Conservation (phyloP, 805 yeast species). For the Ogataea saltuana region DNA sequence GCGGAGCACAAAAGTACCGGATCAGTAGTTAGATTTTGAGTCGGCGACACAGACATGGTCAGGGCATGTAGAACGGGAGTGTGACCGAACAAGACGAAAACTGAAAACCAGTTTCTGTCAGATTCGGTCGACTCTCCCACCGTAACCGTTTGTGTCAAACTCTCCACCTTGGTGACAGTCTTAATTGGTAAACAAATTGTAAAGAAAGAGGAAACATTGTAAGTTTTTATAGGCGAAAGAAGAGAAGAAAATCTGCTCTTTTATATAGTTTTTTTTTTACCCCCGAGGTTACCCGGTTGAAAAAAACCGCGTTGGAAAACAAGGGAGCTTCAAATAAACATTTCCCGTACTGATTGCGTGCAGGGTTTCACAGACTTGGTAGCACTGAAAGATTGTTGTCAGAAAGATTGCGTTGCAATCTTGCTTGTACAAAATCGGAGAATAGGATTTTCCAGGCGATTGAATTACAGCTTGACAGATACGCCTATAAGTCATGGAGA, state of each 20-base stretch:
- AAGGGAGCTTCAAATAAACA: too few species aligned
- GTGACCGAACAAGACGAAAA: background rate
- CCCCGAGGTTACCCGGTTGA: too few species aligned
- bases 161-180: slow-evolving; percentile 4
- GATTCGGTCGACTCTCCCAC: slow-evolving; percentile 1
- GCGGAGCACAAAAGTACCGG: slow-evolving; percentile 4
- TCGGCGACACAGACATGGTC: slow-evolving; percentile 1
- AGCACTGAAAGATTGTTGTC: too few species aligned
- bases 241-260: background rate
- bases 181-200: slow-evolving; percentile 13
- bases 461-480: background rate
- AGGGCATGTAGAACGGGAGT: slow-evolving; percentile 6
- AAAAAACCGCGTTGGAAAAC: too few species aligned
- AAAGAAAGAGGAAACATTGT: slow-evolving; percentile 8
- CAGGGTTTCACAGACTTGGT: too few species aligned
- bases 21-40: background rate
- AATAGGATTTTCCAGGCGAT: too few species aligned
- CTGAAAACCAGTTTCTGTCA: slow-evolving; percentile 1
- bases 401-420: too few species aligned
- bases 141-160: background rate
- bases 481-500: slow-evolving; percentile 7
- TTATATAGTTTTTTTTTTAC: background rate
- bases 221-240: background rate
- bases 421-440: too few species aligned
- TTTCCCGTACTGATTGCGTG: too few species aligned